phyloP scores from a whole-genome alignment of 768 basidiomycete species.

The Tulasnella sp. region DNA sequence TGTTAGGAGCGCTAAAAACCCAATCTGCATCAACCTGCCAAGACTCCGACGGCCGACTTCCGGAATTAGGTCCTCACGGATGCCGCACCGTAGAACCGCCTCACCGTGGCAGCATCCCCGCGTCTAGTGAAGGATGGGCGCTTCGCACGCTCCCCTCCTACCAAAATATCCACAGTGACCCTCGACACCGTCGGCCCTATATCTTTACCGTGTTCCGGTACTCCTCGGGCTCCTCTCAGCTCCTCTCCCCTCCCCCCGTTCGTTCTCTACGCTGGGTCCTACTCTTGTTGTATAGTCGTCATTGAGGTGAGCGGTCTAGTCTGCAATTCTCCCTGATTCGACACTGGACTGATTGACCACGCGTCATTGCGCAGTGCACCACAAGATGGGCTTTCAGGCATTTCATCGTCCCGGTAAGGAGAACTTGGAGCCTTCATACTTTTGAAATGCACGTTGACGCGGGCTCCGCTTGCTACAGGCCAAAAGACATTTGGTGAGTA shows the following conservation, averaged over 20 bases:
- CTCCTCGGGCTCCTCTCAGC: not conserved
- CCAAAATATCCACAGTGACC: not conserved
- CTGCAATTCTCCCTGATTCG: constrained; percentile 1
- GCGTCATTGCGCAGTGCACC: not conserved
- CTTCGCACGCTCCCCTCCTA: constrained; percentile 3
- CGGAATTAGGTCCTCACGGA: not conserved
- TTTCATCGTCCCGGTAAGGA: constrained; percentile 26
- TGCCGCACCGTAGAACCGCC: not conserved
- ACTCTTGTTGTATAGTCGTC: not conserved
- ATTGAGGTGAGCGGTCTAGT: not conserved
- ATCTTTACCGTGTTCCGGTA: not conserved
- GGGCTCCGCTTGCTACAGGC: not conserved
- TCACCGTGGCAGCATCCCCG: not conserved
- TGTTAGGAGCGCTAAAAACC: constrained; percentile 1
- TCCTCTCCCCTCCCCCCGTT: not conserved
- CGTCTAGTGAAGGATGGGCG: not conserved
- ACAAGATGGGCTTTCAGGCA: not conserved
- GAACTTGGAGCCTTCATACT: not conserved
- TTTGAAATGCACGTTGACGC: not conserved
- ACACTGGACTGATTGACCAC: not conserved
- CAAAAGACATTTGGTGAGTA: constrained; percentile 24
- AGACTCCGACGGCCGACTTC: not conserved
- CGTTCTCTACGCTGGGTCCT: not conserved
- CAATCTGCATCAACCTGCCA: not conserved
- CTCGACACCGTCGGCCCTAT: constrained; percentile 1